Conservation (phyloP, 2,329 filamentous ascomycete species). For the Aspergillus sp. region DNA sequence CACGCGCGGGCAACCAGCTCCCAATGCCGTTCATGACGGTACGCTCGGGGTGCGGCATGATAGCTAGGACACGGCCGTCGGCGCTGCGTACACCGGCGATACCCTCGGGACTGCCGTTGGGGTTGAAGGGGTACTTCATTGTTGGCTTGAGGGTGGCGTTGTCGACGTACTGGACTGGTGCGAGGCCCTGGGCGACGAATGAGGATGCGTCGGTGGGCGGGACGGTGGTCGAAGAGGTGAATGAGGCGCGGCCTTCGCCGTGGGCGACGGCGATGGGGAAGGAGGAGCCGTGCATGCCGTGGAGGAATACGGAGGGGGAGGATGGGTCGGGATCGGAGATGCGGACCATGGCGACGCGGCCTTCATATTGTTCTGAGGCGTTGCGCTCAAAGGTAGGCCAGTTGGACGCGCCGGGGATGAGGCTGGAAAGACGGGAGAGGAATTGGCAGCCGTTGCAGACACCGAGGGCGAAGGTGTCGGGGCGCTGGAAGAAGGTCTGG, state of each 20-base stretch:
- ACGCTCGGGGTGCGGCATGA: constrained; percentile 95
- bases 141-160: constrained; percentile 71
- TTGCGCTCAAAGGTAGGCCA: constrained; percentile 92
- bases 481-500: constrained; percentile 77
- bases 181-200: constrained; percentile 66
- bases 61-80: constrained; percentile 77
- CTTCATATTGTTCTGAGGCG: constrained; percentile 84
- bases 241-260: constrained; percentile 81
- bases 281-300: constrained; percentile 79
- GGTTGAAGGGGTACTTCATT: constrained; percentile 84
- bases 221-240: constrained; percentile 51
- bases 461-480: constrained; percentile 87
- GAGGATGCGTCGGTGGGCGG: constrained; percentile 34
- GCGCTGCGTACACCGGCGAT: constrained; percentile 76
- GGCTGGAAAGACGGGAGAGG: constrained; percentile 74
- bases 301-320: constrained; percentile 75
- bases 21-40: constrained; percentile 77
- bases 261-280: constrained; percentile 88
- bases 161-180: constrained; percentile 81
- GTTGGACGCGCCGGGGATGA: constrained; percentile 77
- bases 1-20: constrained; percentile 69
- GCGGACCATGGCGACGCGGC: constrained; percentile 79
- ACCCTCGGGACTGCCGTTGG: constrained; percentile 78
- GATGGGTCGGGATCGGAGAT: constrained; percentile 62
- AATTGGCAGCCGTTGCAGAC: constrained; percentile 99